Base-by-base conservation (phyloP, 164 flowering plant genomes). In the Vitis riparia region DNA sequence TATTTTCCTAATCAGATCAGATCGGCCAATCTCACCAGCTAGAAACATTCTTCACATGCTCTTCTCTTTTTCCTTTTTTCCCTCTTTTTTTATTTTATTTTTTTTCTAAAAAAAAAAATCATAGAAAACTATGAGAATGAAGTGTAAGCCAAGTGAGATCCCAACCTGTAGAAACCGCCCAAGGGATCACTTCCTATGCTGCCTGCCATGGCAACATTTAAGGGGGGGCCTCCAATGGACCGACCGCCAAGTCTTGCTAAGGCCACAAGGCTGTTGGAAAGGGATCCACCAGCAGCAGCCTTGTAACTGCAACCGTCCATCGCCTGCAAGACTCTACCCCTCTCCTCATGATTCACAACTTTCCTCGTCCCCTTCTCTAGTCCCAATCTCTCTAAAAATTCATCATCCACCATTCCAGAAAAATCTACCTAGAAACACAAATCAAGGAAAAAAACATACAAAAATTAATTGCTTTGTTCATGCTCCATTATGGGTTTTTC, bases 211-310 rank as follows among this genome's bases (percentile, higher is more conserved):
- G 91, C 97, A 16, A 92, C 87, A 77, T 89, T 88, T 68, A 91
- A 71, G 29, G 72, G 52, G 69, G 89, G 87, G 51, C 89, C 91
- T 73, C 89, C 90, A 64, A 75, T 71, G 27, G 92, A 69, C 66
- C 65, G 78, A 52, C 81, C 69, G 29, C 97, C 95, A 52, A 94
- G 92, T 81, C 99, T 87, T 13, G 99, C 91, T 74, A 94, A 76
- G 63, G 97, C 99, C 63, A 94, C 99, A 27, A 94, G 81, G 44
- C 83, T 88, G 59, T 94, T 94, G 9, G 99, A 94, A 57, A 94
- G 94, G 73, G 99, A 94, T 10, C 99, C 99, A 30, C 98, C 99
- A 68, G 98, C 99, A 61, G 99, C 99, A 44, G 98, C 99, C 84
- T 94, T 94, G 71, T 91, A 94, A 83, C 90, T 92, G 82, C 97